Evolutionary conservation across 2,329 filamentous ascomycete species (phyloP), one percentile per base, ranked within the genome.

Genomic region (Apiospora koreana): DNA sequence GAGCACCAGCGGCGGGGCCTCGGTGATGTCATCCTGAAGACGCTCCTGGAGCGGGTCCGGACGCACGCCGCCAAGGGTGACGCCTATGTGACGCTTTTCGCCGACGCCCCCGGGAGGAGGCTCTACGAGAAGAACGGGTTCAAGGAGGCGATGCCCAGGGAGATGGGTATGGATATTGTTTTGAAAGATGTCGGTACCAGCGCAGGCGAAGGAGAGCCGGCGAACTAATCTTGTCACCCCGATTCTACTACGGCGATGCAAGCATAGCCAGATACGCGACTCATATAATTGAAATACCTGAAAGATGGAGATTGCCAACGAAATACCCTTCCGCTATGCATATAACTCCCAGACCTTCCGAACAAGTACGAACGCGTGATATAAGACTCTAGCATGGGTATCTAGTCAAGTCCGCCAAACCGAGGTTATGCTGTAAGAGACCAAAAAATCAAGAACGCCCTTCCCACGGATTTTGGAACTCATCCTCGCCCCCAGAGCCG

Each of bases 71-170:
- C 83, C 0, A 72, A 76, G 8, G 81, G 78, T 1, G 69, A 65
- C 9, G 79, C 83, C 2, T 86, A 83, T 72, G 81, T 87, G 9
- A 82, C 77, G 48, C 72, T 87, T 68, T 76, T 85, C 6, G 85
- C 85, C 7, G 85, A 87, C 71, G 77, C 74, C 23, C 78, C 82
- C 25, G 85, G 83, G 0, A 78, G 83, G 69, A 80, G 74, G 71
- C 72, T 87, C 69, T 87, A 87, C 76, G 76, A 75, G 46, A 78
- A 78, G 71, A 84, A 84, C 72, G 86, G 85, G 16, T 87, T 87
- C 73, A 79, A 81, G 68, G 80, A 85, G 18, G 76, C 76, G 38
- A 76, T 75, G 68, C 79, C 80, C 1, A 64, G 70, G n/a, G 75
- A 76, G 68, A 28, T 82, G 69, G 83, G 83, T 6, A 85, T 84